phyloP scores from a whole-genome alignment of 2,329 filamentous ascomycete genomes.

The Dryadomyces sulphureus region DNA sequence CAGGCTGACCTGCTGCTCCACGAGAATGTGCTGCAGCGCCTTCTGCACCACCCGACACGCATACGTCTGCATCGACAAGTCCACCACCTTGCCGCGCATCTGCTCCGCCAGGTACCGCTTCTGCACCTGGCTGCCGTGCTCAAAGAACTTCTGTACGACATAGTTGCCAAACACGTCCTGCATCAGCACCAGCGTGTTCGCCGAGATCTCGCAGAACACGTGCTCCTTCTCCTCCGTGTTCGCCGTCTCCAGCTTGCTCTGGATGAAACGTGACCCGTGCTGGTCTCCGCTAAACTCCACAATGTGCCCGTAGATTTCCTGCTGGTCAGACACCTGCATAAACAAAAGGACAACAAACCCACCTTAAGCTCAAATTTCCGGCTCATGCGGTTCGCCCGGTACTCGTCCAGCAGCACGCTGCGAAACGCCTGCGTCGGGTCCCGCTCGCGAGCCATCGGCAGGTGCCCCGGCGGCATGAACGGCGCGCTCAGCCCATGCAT shows the following conservation, averaged over 20 bases:
- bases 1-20: conserved; percentile 56
- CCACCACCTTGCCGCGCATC: conserved; percentile 75
- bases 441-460: conserved; percentile 17
- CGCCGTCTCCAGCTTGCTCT: conserved; percentile 78
- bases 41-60: conserved; percentile 93
- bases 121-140: conserved; percentile 86
- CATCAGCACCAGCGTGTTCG: conserved; percentile 79
- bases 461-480: conserved; percentile 19
- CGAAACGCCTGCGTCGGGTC: conserved; percentile 26
- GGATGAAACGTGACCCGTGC: conserved; percentile 89
- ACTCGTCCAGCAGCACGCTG: conserved; percentile 66
- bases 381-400: conserved; percentile 54
- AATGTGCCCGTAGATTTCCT: conserved; percentile 76
- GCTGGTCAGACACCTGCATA: too few species aligned
- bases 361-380: conserved; percentile 68
- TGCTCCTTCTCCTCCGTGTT: conserved; percentile 93
- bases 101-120: conserved; percentile 74
- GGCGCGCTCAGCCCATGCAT: conserved; percentile 12
- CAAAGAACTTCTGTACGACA: conserved; percentile 94
- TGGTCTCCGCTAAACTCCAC: conserved; percentile 95
- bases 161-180: conserved; percentile 97
- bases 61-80: conserved; percentile 77
- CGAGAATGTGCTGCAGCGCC: conserved; percentile 79
- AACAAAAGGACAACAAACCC: too few species aligned
- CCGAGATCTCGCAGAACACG: conserved; percentile 74